Base-by-base conservation (phyloP, 805 yeast species). In the Ascoidea tarda region DNA sequence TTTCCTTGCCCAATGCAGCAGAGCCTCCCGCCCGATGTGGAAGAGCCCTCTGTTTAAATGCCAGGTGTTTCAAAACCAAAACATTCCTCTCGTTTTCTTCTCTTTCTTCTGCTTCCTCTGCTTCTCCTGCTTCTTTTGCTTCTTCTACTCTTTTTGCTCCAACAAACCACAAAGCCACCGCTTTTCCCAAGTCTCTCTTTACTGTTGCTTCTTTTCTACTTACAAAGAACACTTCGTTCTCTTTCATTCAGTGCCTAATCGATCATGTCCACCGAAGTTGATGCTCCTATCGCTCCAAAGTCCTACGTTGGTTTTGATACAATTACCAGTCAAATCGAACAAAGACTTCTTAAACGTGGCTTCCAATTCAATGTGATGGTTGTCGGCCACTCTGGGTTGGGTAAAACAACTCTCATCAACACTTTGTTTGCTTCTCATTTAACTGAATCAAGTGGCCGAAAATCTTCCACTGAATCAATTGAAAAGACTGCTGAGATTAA, bases 231-330 rank as follows among this genome's bases (percentile, higher is more conserved):
- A 10, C 8, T 38, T 38, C 44, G 8, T 4, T 38, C 14, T 10
- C 8, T 10, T 10, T 38, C 8, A 38, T 38, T 38, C 14, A 38
- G 44, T 10, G 14, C 44, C 14, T 10, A 10, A 10, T 38, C 52
- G 2, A 33, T 46, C 12, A 42, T 47, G 46, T 32, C 46, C 33
- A 14, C 48, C 6, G 12, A 28, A 16, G 50, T 6, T 21, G n/a
- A 51, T 32, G 49, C 47, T 21, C 49, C 50, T 10, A 32, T 65
- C 16, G 65, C 78, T 57, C 96, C 96, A 32, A 69, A 74, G 49
- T 77, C 81, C 53, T 90, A 90, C 66, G 98, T 93, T 58, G 99
- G 99, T 49, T 91, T 93, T 66, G 98, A 93, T 69, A 84, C 97
- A 57, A 91, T 93, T 69, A 91, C 98, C 50, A 78, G 84, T 45